These are phyloP conservation scores for Candida coquimbonensis DNA, from an alignment of 805 yeast species.

Conservation along the genomic window DNA sequence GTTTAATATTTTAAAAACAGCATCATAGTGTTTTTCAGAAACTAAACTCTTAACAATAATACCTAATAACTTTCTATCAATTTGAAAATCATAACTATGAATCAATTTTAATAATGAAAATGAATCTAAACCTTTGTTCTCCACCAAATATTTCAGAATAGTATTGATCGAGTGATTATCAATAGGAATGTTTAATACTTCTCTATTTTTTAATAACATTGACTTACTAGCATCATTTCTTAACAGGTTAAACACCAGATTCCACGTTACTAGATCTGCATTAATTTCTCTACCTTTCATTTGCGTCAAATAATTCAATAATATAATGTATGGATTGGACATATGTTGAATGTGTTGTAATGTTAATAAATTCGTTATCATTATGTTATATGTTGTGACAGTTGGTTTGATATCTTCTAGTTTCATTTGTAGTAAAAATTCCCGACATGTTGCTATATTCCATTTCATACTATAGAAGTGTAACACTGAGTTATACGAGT, in stretches of 20 bases:
- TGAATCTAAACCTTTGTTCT: conserved; percentile 6
- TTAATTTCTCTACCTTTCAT: conserved; percentile 24
- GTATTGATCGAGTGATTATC: conserved; percentile 23
- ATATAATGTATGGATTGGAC: conserved; percentile 22
- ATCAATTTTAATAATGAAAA: conserved; percentile 10
- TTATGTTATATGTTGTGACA: conserved; percentile 32
- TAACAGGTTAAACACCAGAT: conserved; percentile 26
- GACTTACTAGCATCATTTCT: conserved; percentile 28
- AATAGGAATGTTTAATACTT: conserved; percentile 24
- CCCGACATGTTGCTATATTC: conserved; percentile 36
- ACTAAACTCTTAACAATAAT: conserved; percentile 23
- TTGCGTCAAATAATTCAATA: conserved; percentile 23
- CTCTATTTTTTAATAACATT: conserved; percentile 26
- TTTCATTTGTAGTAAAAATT: conserved; percentile 34
- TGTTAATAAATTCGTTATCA: conserved; percentile 26
- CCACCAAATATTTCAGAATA: conserved; percentile 20
- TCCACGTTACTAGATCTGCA: conserved; percentile 34
- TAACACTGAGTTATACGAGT: conserved; percentile 31
- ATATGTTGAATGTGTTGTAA: conserved; percentile 24
- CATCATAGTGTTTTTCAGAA: conserved; percentile 21
- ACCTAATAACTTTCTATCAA: conserved; percentile 21
- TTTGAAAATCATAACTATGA: conserved; percentile 16
- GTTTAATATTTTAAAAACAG: conserved; percentile 25
- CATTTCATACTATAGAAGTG: conserved; percentile 30
- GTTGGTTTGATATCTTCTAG: conserved; percentile 27